These are phyloP conservation scores for Aspergillus eucalypticola DNA, from an alignment of 2,329 filamentous ascomycete species.

Conservation along the genomic window DNA sequence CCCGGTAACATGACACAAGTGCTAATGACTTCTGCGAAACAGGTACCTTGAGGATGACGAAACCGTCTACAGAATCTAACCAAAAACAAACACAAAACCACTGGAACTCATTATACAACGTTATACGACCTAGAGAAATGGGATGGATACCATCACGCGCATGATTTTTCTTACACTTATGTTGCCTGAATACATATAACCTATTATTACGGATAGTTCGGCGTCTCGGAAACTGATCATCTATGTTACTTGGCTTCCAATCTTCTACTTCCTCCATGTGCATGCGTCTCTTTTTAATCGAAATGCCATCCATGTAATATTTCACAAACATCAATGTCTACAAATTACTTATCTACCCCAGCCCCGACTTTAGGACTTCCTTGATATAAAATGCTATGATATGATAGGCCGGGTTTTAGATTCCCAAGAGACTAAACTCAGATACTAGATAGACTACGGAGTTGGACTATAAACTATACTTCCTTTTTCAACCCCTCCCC, in stretches of 20 bases:
- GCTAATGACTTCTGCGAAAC: conserved; percentile 6
- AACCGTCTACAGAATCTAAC: conserved; percentile 68
- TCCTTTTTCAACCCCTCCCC: neutral
- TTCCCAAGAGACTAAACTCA: neutral
- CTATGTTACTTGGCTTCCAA: neutral
- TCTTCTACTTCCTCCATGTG: neutral
- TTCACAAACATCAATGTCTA: neutral
- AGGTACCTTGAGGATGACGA: conserved; percentile 56
- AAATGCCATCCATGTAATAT: too few relatives aligned
- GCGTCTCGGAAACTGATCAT: conserved; percentile 9
- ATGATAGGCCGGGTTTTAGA: neutral
- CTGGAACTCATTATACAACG: neutral
- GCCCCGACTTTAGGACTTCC: neutral
- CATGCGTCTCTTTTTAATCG: neutral
- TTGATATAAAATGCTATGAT: too few relatives aligned
- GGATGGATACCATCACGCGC: neutral
- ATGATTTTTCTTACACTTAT: neutral
- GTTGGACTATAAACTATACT: neutral
- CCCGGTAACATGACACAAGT: neutral
- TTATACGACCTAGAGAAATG: conserved; percentile 2
- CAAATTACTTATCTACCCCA: too few relatives aligned
- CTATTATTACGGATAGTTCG: conserved; percentile 10
- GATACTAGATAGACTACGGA: too few relatives aligned
- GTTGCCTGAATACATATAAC: neutral
- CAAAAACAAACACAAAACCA: neutral